Evolutionary conservation across 2,329 filamentous ascomycete species (phyloP), one percentile per base, ranked within the genome.

Genomic region (Lasiodiplodia citricola): DNA sequence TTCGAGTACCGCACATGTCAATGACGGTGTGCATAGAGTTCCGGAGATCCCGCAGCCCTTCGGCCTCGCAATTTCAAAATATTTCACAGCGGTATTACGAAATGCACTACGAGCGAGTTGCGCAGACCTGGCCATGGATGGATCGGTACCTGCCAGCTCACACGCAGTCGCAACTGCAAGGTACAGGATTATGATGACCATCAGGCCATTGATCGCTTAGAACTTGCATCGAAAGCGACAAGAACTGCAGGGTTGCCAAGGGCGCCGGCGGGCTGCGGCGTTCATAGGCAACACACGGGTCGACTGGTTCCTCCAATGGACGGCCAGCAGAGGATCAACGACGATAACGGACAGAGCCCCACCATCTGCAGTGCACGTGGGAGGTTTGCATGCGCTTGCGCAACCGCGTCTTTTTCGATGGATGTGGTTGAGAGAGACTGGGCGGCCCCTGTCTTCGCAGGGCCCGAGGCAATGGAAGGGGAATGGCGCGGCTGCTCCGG

Each of bases 401-500:
- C 47, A 54, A 31, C 28, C 11, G 23, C 44, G 21, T 37, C 60
- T 21, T 21, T 31, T 52, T 52, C n/a, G 28, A 52, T 28, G 31
- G 31, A 35, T 51, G 58, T 21, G 58, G 58, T 63, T 51, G 58
- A 63, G n/a, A 23, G 11, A 25, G 47, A n/a, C 44, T 64, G 28
- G 60, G 28, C 18, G 44, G 44, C 60, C 60, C 60, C 60, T 64
- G 60, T 64, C 18, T 21, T 18, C 47, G 60, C 60, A 50, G 60
- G 51, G 51, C 58, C 31, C 25, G 10, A 31, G 25, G 58, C 25
- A n/a, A 35, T 63, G 23, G n/a, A 52, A 52, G 52, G 60, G 60
- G 44, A 23, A 16, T n/a, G 13, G 11, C 28, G 28, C 51, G 60
- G 57, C n/a, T 47, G 31, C 25, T 28, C 44, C 60, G 44, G 44